Evolutionary conservation across 2,329 filamentous ascomycete species (phyloP).

Genomic region (Talaromyces sp.): DNA sequence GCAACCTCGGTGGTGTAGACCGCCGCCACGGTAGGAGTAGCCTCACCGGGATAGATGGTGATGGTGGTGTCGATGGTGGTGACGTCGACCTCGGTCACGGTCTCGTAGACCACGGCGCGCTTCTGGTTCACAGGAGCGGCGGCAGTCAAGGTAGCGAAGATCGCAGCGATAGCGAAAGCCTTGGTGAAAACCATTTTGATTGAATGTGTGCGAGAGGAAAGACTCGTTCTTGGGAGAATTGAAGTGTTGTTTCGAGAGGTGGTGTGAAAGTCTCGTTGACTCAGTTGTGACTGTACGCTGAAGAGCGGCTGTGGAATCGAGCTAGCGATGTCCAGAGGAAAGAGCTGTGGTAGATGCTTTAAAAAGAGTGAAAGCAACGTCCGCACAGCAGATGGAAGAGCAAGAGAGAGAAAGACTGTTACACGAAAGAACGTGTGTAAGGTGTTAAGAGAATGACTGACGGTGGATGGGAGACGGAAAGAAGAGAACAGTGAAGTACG

Average conservation of each 20-base stretch:
- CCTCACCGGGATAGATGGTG: slow-evolving; percentile 43
- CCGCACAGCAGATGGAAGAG: slow-evolving; percentile 19
- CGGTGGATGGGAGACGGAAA: background rate
- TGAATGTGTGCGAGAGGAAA: slow-evolving; percentile 10
- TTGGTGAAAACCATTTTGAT: slow-evolving; percentile 38
- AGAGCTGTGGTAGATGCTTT: slow-evolving; percentile 10
- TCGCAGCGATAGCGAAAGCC: slow-evolving; percentile 34
- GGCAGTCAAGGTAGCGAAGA: slow-evolving; percentile 31
- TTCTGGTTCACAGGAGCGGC: slow-evolving; percentile 36
- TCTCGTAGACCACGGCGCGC: slow-evolving; percentile 49
- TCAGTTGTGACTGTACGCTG: slow-evolving; percentile 5
- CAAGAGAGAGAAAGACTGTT: slow-evolving; percentile 8
- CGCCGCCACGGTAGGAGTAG: slow-evolving; percentile 17
- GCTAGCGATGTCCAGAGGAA: slow-evolving; percentile 17
- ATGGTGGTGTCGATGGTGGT: slow-evolving; percentile 49
- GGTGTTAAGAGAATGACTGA: slow-evolving; percentile 10
- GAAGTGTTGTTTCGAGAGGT: background rate
- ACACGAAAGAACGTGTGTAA: slow-evolving; percentile 12
- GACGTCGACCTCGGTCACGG: slow-evolving; percentile 46
- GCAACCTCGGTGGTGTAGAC: slow-evolving; percentile 17
- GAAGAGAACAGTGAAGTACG: background rate
- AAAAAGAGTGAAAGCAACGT: slow-evolving; percentile 18
- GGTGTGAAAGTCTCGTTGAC: slow-evolving; percentile 4
- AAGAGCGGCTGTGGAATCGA: slow-evolving; percentile 17
- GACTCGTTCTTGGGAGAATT: background rate